Evolutionary conservation across 2,329 filamentous ascomycete genomes (phyloP).

Genomic region (Colletotrichum salicis): DNA sequence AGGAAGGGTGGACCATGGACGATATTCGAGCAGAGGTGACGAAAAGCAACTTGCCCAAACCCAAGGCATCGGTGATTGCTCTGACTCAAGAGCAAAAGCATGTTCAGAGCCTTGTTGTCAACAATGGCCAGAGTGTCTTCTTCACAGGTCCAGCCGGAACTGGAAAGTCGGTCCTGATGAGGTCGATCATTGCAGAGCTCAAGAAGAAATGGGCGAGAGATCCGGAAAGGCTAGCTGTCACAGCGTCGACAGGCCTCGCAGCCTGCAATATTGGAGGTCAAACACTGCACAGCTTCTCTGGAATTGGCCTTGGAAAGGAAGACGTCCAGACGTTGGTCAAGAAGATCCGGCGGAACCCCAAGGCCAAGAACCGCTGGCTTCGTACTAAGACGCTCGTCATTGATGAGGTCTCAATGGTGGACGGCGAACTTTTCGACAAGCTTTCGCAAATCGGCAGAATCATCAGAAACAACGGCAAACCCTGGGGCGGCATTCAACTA

Average conservation of each 20-base stretch:
- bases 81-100: constrained; percentile 88
- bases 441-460: constrained; percentile 86
- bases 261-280: constrained; percentile 97
- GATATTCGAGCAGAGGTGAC: constrained; percentile 55
- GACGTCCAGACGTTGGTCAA: constrained; percentile 81
- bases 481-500: constrained; percentile 96
- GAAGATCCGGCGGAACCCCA: constrained; percentile 89
- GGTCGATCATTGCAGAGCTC: constrained; percentile 86
- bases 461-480: constrained; percentile 88
- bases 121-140: constrained; percentile 88
- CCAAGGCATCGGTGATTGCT: constrained; percentile 66
- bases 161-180: constrained; percentile 95
- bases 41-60: constrained; percentile 46
- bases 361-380: constrained; percentile 89
- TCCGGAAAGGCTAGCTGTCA: constrained; percentile 88
- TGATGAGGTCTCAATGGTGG: constrained; percentile 98
- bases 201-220: constrained; percentile 81
- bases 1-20: constrained; percentile 52
- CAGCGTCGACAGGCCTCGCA: constrained; percentile 93
- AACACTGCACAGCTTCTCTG: constrained; percentile 94
- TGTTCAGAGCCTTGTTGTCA: constrained; percentile 84
- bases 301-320: constrained; percentile 95
- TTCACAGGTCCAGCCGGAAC: constrained; percentile 97
- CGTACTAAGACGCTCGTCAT: constrained; percentile 88
- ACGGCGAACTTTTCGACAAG: constrained; percentile 97